Percentiles rank a stretch among this genome's conserved stretches.
Evolutionary conservation across 2,329 filamentous ascomycete species (phyloP).

Genomic region (Bipolaris victoriae): DNA sequence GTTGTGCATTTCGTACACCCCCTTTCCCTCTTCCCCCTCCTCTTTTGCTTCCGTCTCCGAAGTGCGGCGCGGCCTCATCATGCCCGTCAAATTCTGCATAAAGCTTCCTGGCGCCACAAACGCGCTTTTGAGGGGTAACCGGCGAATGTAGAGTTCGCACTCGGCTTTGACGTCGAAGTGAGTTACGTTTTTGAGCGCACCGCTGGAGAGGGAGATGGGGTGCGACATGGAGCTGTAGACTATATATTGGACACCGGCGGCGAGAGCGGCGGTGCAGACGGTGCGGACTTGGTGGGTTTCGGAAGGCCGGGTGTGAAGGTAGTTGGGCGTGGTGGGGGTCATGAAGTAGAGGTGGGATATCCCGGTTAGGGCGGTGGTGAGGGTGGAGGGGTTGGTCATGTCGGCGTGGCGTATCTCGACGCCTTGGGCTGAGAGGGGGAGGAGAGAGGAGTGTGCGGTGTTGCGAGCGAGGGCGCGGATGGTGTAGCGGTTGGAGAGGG

Average conservation of each 20-base stretch:
- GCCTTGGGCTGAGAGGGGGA: constrained; percentile 54
- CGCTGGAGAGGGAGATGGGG: constrained; percentile 36
- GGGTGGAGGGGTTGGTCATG: constrained; percentile 47
- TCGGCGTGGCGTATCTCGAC: constrained; percentile 62
- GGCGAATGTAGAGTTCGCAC: constrained; percentile 61
- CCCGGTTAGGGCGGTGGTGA: constrained; percentile 31
- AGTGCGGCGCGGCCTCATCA: constrained; percentile 18
- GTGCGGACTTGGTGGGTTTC: constrained; percentile 37
- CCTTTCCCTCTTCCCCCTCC: constrained; percentile 17
- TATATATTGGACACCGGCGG: constrained; percentile 45
- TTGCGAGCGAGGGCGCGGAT: constrained; percentile 65
- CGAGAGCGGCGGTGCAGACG: constrained; percentile 42
- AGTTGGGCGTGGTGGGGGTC: constrained; percentile 35
- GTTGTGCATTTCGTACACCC: constrained; percentile 32
- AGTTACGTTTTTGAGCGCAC: constrained; percentile 45
- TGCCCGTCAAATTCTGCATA: constrained; percentile 56
- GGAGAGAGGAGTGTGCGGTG: constrained; percentile 51
- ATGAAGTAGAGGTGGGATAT: constrained; percentile 37
- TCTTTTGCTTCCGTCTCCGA: too few species aligned
- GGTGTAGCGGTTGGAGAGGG: constrained; percentile 48
- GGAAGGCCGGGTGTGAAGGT: constrained; percentile 27
- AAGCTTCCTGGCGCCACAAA: constrained; percentile 63
- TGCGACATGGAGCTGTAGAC: constrained; percentile 48
- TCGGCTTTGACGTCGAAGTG: constrained; percentile 66
- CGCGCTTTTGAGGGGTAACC: constrained; percentile 56